Conservation (phyloP, 2,329 filamentous ascomycete species). For the Capronia epimyces region DNA sequence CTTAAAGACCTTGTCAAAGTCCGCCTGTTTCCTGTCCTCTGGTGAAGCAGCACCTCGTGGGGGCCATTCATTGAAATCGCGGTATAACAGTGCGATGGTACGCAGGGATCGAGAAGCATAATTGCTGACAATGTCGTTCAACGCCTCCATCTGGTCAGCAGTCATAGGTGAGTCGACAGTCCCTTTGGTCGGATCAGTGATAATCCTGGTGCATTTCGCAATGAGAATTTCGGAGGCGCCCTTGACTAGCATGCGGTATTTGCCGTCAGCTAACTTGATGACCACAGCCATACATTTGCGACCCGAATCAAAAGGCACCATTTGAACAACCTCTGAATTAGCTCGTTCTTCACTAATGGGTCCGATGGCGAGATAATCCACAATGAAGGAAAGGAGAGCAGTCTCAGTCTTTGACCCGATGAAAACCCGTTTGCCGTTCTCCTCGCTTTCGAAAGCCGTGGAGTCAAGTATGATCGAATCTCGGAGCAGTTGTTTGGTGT, state of each 20-base stretch:
- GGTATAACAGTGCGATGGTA: conserved; percentile 78
- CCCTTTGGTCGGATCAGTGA: conserved; percentile 57
- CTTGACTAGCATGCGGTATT: conserved; percentile 54
- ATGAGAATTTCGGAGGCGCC: conserved; percentile 50
- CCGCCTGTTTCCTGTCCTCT: conserved; percentile 56
- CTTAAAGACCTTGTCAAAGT: conserved; percentile 62
- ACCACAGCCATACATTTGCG: conserved; percentile 67
- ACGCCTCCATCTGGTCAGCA: conserved; percentile 50
- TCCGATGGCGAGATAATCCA: conserved; percentile 60
- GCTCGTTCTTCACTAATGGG: conserved; percentile 56
- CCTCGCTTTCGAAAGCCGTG: conserved; percentile 62
- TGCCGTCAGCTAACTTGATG: conserved; percentile 50
- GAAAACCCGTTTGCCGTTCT: conserved; percentile 56
- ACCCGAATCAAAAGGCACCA: conserved; percentile 56
- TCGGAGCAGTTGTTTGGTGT: conserved; percentile 53
- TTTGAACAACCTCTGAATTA: conserved; percentile 53
- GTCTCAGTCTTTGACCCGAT: conserved; percentile 75
- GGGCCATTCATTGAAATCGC: conserved; percentile 80
- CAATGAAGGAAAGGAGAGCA: conserved; percentile 64
- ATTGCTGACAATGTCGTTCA: conserved; percentile 64
- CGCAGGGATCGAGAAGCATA: conserved; percentile 77
- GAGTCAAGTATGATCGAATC: conserved; percentile 65
- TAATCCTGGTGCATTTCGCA: conserved; percentile 46
- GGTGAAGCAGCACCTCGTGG: conserved; percentile 55
- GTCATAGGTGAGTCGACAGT: conserved; percentile 48